phyloP scores from a whole-genome alignment of 768 basidiomycete genomes.

The Boletus barrowsii region DNA sequence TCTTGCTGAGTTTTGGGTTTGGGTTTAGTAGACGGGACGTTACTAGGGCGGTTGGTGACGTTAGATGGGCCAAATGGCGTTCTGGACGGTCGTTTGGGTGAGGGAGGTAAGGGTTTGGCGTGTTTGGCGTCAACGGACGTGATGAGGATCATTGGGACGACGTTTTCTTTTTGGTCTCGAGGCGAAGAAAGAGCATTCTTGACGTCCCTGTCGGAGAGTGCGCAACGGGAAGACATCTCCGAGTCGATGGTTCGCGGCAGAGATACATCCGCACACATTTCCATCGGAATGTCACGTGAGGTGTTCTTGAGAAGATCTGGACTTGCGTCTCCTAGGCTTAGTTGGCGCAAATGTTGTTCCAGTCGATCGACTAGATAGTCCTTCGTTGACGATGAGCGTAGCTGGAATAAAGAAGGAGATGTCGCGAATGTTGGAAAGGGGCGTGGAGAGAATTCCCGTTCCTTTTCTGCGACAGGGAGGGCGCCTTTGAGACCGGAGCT shows the following conservation, averaged over 20 bases:
- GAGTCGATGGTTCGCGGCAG: not conserved
- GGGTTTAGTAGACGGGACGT: not conserved
- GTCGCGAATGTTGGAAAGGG: constrained; percentile 5
- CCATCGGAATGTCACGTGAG: constrained; percentile 6
- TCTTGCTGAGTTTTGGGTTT: not conserved
- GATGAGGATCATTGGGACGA: constrained; percentile 21
- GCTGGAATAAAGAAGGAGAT: constrained; percentile 18
- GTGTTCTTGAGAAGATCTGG: not conserved
- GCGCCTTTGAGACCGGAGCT: not conserved
- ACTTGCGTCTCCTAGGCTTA: constrained; percentile 16
- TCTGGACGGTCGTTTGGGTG: constrained; percentile 5
- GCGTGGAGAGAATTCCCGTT: not conserved
- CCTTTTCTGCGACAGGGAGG: not conserved
- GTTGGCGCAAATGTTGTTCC: constrained; percentile 18
- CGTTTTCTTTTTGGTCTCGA: constrained; percentile 4
- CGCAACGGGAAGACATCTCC: not conserved
- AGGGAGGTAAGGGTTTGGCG: constrained; percentile 19
- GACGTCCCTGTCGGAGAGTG: not conserved
- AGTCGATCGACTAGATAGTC: constrained; percentile 22
- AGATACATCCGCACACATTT: not conserved
- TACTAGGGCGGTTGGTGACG: constrained; percentile 6
- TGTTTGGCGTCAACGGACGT: constrained; percentile 26
- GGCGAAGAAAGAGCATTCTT: not conserved
- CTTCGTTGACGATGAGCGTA: constrained; percentile 17
- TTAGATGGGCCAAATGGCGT: constrained; percentile 14